phyloP scores from a whole-genome alignment of 2,329 filamentous ascomycete species.

The Penicillium corylophilum region DNA sequence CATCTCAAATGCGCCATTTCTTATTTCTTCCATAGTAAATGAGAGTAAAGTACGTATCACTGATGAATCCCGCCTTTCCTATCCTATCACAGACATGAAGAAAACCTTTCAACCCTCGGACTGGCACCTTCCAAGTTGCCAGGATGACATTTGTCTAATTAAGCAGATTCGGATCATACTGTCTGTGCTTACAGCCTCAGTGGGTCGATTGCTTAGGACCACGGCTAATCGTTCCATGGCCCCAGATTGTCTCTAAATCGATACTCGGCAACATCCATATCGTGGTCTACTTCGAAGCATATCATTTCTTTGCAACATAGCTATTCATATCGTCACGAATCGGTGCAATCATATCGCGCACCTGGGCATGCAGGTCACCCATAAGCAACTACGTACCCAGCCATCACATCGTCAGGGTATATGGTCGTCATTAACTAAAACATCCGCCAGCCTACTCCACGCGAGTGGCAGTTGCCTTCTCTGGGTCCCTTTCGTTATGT shows the following conservation, averaged over 20 bases:
- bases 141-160: constrained; percentile 13
- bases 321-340: background rate
- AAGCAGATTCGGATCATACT: constrained; percentile 20
- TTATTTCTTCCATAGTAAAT: background rate
- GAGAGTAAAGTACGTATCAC: background rate
- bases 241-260: background rate
- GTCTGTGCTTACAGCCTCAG: background rate
- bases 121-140: background rate
- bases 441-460: background rate
- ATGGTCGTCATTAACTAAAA: background rate
- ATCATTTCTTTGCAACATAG: background rate
- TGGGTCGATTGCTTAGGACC: background rate
- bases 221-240: background rate
- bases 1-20: background rate
- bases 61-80: background rate
- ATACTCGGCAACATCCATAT: background rate
- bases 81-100: constrained; percentile 10
- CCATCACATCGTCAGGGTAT: background rate
- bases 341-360: background rate
- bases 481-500: constrained; percentile 27
- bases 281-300: background rate
- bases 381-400: background rate
- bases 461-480: constrained; percentile 24
- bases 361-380: background rate
- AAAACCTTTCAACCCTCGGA: constrained; percentile 14